phyloP scores from a whole-genome alignment of 2,329 filamentous ascomycete species.

The Nigrograna mackinnonii region DNA sequence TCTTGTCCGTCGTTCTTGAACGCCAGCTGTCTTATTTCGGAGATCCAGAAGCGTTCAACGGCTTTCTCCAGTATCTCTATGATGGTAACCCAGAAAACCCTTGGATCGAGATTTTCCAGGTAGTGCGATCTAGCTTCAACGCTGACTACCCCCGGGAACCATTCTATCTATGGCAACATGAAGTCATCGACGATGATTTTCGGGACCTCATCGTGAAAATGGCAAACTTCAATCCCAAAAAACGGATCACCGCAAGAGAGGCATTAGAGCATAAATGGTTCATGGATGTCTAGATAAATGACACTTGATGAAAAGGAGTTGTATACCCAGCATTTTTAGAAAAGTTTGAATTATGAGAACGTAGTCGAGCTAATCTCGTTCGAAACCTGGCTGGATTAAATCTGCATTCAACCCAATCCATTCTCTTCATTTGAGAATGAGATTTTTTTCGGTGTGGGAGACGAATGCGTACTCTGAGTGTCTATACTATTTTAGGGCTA shows the following conservation, averaged over 20 bases:
- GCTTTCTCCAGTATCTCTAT: neutral
- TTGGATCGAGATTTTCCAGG: neutral
- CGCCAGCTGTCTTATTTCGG: neutral
- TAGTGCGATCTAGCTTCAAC: neutral
- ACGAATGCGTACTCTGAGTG: too few relatives aligned
- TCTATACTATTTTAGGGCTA: too few relatives aligned
- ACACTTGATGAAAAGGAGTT: too few relatives aligned
- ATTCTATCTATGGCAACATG: neutral
- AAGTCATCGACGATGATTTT: neutral
- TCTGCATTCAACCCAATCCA: too few relatives aligned
- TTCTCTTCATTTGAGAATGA: too few relatives aligned
- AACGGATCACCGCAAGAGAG: conserved; percentile 31
- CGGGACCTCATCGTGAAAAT: conserved; percentile 26
- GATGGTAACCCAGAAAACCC: neutral
- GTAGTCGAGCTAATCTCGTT: too few relatives aligned
- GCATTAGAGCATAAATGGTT: conserved; percentile 36
- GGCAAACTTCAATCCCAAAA: conserved; percentile 35
- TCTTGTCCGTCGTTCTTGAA: too few relatives aligned
- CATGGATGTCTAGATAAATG: neutral
- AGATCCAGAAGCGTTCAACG: neutral
- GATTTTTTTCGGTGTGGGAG: too few relatives aligned
- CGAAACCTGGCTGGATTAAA: too few relatives aligned
- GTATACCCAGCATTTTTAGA: too few relatives aligned
- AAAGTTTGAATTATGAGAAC: too few relatives aligned
- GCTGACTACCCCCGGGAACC: neutral